phyloP scores from a whole-genome alignment of 305 asterid genomes.

The Fraxinus baroniana region DNA sequence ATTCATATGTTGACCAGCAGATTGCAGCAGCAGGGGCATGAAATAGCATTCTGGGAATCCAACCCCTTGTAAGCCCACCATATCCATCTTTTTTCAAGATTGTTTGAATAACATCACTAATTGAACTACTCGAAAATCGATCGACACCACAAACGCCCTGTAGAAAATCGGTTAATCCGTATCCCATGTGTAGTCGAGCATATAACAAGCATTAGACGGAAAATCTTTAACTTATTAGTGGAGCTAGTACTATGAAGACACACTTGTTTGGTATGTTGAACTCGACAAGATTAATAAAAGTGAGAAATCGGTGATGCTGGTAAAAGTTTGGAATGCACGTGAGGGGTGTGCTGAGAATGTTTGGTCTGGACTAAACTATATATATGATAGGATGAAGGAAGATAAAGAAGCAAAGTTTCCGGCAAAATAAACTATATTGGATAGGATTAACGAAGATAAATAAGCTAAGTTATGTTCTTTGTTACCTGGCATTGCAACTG shows the following conservation, averaged over 20 bases:
- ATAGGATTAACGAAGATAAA: neutral
- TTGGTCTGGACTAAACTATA: no score
- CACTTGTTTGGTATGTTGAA: neutral
- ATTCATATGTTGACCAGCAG: slow-evolving; percentile 89
- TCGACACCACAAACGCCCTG: slow-evolving; percentile 73
- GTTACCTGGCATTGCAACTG: slow-evolving; percentile 68
- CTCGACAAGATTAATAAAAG: no score
- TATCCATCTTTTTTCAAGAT: slow-evolving; percentile 70
- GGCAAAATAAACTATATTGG: no score
- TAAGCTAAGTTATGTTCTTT: neutral
- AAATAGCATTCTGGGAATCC: slow-evolving; percentile 84
- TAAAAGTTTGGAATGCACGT: no score
- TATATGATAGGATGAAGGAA: no score
- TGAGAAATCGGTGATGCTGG: no score
- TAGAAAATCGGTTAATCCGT: no score
- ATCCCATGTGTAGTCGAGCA: no score
- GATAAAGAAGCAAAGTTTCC: no score
- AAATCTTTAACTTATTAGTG: neutral
- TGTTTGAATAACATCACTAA: slow-evolving; percentile 44
- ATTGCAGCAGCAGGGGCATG: slow-evolving; percentile 98
- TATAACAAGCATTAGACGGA: neutral
- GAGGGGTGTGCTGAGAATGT: no score
- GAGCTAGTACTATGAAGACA: neutral
- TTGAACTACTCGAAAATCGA: slow-evolving; percentile 61
- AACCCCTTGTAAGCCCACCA: slow-evolving; percentile 74